These are phyloP conservation scores for Ruellia speciosa DNA, from an alignment of 305 asterid genomes.

Conservation along the genomic window DNA sequence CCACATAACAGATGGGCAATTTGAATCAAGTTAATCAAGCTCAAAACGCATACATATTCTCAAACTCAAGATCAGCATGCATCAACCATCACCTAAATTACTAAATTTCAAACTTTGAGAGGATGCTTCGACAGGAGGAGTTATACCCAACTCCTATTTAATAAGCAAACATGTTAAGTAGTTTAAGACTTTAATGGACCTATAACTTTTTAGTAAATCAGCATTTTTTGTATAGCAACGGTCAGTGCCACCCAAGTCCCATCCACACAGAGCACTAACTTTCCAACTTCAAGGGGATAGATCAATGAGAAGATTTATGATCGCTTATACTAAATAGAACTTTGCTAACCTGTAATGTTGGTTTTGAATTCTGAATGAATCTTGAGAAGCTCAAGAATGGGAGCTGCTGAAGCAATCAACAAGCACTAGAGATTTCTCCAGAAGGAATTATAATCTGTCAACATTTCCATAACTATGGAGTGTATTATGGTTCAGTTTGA, in stretches of 20 bases:
- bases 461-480: background rate
- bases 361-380: background rate
- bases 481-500: background rate
- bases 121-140: too few relatives aligned
- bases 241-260: too few relatives aligned
- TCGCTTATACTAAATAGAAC: background rate
- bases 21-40: conserved; percentile 13
- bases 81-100: conserved; percentile 13
- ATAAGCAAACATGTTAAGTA: too few relatives aligned
- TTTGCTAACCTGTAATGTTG: background rate
- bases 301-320: background rate
- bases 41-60: conserved; percentile 11
- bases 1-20: conserved; percentile 13
- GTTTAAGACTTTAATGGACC: too few relatives aligned
- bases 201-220: too few relatives aligned
- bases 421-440: too few relatives aligned
- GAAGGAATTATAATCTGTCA: background rate
- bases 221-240: too few relatives aligned
- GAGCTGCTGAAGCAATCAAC: conserved; percentile 1
- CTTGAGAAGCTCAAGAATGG: conserved; percentile 8
- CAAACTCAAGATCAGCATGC: conserved; percentile 18
- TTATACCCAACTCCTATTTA: too few relatives aligned
- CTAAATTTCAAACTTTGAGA: too few relatives aligned
- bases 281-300: background rate
- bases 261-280: too few relatives aligned